phyloP scores from a whole-genome alignment of 2,329 filamentous ascomycete genomes.

The Ilyonectria robusta region DNA sequence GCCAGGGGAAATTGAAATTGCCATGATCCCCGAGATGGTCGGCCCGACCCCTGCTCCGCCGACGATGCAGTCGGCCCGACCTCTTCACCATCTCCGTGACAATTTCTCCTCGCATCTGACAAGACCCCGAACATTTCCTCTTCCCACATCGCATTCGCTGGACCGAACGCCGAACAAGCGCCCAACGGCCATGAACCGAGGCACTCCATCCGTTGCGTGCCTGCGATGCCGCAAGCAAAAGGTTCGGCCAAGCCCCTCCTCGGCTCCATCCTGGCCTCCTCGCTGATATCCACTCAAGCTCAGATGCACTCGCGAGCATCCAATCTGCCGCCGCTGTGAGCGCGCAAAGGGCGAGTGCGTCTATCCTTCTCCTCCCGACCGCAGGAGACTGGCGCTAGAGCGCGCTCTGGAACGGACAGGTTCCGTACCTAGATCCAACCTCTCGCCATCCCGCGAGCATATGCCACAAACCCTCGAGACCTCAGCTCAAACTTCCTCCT shows the following conservation, averaged over 20 bases:
- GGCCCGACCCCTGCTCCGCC: too few species aligned
- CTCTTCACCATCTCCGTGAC: too few species aligned
- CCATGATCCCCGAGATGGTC: neutral
- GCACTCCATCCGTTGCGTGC: neutral
- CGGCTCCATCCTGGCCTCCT: neutral
- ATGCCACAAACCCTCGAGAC: neutral
- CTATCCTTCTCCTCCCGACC: conserved; percentile 3
- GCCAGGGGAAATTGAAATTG: too few species aligned
- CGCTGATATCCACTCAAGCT: neutral
- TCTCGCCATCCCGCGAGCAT: neutral
- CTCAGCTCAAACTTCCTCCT: neutral
- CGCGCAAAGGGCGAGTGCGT: neutral
- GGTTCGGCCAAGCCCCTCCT: neutral
- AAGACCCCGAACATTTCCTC: neutral
- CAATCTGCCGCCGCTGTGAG: neutral
- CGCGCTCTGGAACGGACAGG: neutral
- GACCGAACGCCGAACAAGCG: too few species aligned
- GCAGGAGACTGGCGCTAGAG: neutral
- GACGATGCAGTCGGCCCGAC: too few species aligned
- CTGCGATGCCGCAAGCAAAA: neutral
- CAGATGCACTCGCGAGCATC: neutral
- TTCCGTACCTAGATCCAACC: neutral
- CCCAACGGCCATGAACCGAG: neutral
- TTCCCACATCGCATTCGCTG: too few species aligned
- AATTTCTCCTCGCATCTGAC: too few species aligned